Percentiles rank a stretch among this genome's conserved stretches.
Conservation (phyloP, 192 early-diverging fungal genomes). For the Radiomyces spectabilis region DNA sequence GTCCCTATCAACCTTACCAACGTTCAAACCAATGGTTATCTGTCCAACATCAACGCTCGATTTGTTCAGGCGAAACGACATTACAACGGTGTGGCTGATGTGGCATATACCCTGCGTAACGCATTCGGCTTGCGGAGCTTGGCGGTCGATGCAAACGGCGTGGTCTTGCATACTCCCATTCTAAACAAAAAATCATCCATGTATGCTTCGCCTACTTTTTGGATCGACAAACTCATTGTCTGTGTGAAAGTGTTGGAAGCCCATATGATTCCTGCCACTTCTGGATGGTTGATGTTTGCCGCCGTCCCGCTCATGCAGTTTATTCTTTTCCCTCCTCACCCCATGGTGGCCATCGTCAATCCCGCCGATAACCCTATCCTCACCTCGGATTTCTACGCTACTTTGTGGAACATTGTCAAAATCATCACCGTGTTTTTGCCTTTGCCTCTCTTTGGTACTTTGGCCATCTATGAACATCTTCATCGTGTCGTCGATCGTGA, state of each 20-base stretch:
- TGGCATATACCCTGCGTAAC: conserved; percentile 47
- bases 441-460: conserved; percentile 33
- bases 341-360: conserved; percentile 13
- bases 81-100: conserved; percentile 66
- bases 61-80: conserved; percentile 67
- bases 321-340: conserved; percentile 24
- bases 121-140: conserved; percentile 10
- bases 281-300: conserved; percentile 48
- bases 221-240: conserved; percentile 29
- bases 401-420: conserved; percentile 33
- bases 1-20: conserved; percentile 59
- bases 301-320: conserved; percentile 42
- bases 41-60: conserved; percentile 44
- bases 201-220: conserved; percentile 21
- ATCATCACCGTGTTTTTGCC: conserved; percentile 33
- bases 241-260: conserved; percentile 41
- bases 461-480: conserved; percentile 37
- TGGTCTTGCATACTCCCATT: background rate
- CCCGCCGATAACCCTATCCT: conserved; percentile 32
- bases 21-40: conserved; percentile 45
- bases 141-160: background rate
- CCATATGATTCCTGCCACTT: conserved; percentile 43
- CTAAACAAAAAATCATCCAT: conserved; percentile 5
- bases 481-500: conserved; percentile 34
- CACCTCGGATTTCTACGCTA: conserved; percentile 30